phyloP scores from a whole-genome alignment of 805 yeast species.

The Nakazawaea molendinolei region DNA sequence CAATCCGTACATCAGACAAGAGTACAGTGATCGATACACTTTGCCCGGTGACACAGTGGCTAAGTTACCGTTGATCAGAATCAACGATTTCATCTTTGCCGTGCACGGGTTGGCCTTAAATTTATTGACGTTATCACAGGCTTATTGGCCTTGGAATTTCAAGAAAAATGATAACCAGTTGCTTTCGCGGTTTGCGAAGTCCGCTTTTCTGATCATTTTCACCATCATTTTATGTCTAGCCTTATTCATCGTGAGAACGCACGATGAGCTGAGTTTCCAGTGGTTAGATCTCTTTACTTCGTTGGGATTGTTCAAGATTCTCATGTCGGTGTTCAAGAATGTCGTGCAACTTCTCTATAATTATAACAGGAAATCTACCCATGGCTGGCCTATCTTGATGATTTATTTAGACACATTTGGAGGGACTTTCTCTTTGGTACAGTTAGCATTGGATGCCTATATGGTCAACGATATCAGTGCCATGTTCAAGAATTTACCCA shows the following conservation, averaged over 20 bases:
- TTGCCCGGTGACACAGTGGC: slow-evolving; percentile 13
- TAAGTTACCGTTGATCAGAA: slow-evolving; percentile 21
- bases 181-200: slow-evolving; percentile 18
- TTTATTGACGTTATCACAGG: slow-evolving; percentile 22
- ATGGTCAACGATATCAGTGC: slow-evolving; percentile 18
- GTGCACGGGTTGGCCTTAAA: slow-evolving; percentile 23
- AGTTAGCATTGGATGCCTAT: slow-evolving; percentile 24
- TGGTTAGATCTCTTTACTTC: slow-evolving; percentile 27
- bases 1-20: slow-evolving; percentile 20
- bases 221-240: slow-evolving; percentile 13
- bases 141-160: slow-evolving; percentile 25
- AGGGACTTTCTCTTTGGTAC: slow-evolving; percentile 23
- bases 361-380: slow-evolving; percentile 27
- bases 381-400: slow-evolving; percentile 31
- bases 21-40: slow-evolving; percentile 21
- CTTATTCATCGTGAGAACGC: slow-evolving; percentile 14
- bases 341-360: slow-evolving; percentile 28
- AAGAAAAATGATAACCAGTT: slow-evolving; percentile 26
- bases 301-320: slow-evolving; percentile 25
- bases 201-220: slow-evolving; percentile 14
- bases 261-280: slow-evolving; percentile 16
- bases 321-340: slow-evolving; percentile 28
- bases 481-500: slow-evolving; percentile 26
- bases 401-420: slow-evolving; percentile 27
- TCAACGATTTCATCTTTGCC: slow-evolving; percentile 27